phyloP scores from a whole-genome alignment of 768 basidiomycete species.

The Suillus ampliporus region DNA sequence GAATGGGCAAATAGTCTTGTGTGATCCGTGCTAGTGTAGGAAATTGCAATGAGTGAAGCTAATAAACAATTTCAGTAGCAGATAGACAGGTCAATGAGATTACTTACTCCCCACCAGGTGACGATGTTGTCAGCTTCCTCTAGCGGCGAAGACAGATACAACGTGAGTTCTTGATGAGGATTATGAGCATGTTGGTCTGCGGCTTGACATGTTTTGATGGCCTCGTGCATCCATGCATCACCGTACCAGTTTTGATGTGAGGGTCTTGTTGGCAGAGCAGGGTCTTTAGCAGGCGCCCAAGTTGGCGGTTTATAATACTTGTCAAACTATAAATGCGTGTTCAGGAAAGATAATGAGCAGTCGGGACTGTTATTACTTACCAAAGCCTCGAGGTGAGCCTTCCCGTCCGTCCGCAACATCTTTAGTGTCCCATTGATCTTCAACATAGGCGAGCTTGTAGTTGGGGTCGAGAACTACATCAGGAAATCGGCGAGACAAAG shows the following conservation, averaged over 20 bases:
- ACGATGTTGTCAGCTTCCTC: slow-evolving; percentile 5
- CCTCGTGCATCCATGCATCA: too few relatives aligned
- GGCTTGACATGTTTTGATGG: background rate
- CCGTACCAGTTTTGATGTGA: too few relatives aligned
- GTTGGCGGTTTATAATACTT: too few relatives aligned
- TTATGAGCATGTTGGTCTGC: slow-evolving; percentile 1
- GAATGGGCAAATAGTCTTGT: slow-evolving; percentile 6
- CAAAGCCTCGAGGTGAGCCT: too few relatives aligned
- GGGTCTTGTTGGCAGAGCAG: too few relatives aligned
- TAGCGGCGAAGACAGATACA: slow-evolving; percentile 8
- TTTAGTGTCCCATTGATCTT: background rate
- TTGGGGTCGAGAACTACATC: slow-evolving; percentile 6
- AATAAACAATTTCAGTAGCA: too few relatives aligned
- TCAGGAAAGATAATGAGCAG: too few relatives aligned
- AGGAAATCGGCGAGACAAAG: too few relatives aligned
- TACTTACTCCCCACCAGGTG: slow-evolving; percentile 13
- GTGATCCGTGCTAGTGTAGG: slow-evolving; percentile 20
- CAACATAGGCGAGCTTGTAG: slow-evolving; percentile 5
- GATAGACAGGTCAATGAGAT: background rate
- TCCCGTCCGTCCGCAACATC: too few relatives aligned
- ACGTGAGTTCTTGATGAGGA: slow-evolving; percentile 3
- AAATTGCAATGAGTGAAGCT: slow-evolving; percentile 23
- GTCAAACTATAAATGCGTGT: too few relatives aligned
- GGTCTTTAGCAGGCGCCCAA: too few relatives aligned
- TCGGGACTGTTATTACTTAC: too few relatives aligned